Conservation (phyloP, 2,329 filamentous ascomycete species). For the Corinectria fuckeliana region DNA sequence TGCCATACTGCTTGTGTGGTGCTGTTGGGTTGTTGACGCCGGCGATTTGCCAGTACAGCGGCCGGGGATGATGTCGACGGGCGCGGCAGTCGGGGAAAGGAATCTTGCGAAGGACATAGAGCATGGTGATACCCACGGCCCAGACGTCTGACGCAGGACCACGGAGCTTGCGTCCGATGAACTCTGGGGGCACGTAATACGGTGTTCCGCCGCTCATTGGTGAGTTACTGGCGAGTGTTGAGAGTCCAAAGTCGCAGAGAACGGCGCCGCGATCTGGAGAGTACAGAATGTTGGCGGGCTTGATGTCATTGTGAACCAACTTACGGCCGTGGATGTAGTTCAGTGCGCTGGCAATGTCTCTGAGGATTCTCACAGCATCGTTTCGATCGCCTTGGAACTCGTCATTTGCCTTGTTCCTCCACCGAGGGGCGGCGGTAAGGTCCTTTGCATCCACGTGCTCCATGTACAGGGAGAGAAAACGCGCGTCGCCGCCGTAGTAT, state of each 20-base stretch:
- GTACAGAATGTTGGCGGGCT: conserved; percentile 67
- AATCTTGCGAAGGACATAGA: conserved; percentile 64
- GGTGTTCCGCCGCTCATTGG: conserved; percentile 63
- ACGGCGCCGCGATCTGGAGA: conserved; percentile 64
- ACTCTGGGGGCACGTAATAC: conserved; percentile 68
- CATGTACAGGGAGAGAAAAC: conserved; percentile 67
- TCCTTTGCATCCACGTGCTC: conserved; percentile 65
- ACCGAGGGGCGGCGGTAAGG: conserved; percentile 55
- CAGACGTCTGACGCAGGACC: conserved; percentile 64
- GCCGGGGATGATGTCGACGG: conserved; percentile 53
- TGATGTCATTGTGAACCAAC: conserved; percentile 68
- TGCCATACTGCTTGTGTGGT: conserved; percentile 44
- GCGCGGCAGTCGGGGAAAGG: conserved; percentile 60
- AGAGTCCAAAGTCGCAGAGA: conserved; percentile 66
- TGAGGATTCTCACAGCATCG: conserved; percentile 60
- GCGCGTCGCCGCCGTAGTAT: conserved; percentile 65
- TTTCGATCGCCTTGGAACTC: conserved; percentile 56
- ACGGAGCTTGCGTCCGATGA: conserved; percentile 60
- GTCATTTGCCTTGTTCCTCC: conserved; percentile 56
- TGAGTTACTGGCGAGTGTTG: conserved; percentile 54
- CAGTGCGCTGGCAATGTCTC: conserved; percentile 60
- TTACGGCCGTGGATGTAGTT: conserved; percentile 61
- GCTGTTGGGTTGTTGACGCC: conserved; percentile 55
- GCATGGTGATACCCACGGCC: conserved; percentile 66
- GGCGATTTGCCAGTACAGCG: conserved; percentile 65